Conservation (phyloP, 345 rosid species). For the Hypericum androsaemum region DNA sequence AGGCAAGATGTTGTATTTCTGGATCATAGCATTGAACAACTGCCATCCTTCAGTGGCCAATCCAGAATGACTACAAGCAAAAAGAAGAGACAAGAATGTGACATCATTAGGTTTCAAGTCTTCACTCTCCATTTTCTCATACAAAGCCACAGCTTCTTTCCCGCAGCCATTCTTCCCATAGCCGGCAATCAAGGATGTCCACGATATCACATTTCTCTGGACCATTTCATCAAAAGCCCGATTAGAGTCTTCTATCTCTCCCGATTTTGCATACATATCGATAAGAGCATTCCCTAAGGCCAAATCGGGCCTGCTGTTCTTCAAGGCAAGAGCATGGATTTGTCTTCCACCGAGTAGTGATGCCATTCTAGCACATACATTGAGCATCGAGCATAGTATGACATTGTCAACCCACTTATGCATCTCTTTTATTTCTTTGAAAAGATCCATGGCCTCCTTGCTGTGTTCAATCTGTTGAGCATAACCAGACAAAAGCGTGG, state of each 20-base stretch:
- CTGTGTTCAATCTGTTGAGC: constrained; percentile 22
- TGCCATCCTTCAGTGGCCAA: constrained; percentile 17
- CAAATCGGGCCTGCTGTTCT: constrained; percentile 32
- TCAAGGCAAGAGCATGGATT: constrained; percentile 46
- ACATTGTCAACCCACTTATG: constrained; percentile 44
- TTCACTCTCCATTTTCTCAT: constrained; percentile 19
- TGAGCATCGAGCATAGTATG: constrained; percentile 46
- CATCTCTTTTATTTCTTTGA: constrained; percentile 38
- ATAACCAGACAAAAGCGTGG: constrained; percentile 53
- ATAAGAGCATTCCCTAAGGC: constrained; percentile 20
- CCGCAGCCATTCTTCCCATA: constrained; percentile 22
- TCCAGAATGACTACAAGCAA: constrained; percentile 23
- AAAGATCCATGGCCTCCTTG: constrained; percentile 36
- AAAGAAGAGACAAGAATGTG: constrained; percentile 23
- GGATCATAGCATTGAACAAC: constrained; percentile 17
- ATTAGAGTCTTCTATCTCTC: constrained; percentile 19
- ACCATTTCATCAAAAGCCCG: constrained; percentile 16
- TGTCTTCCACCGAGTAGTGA: constrained; percentile 51
- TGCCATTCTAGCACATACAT: constrained; percentile 43
- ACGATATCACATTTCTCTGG: constrained; percentile 23
- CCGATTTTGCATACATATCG: constrained; percentile 28
- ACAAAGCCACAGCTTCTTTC: constrained; percentile 16
- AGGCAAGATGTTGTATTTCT: constrained; percentile 12
- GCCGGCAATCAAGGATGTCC: constrained; percentile 23
- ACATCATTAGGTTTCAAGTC: constrained; percentile 20